A percentile compares a stretch with the other conserved stretches of the same genome.
Conservation (phyloP, 106 monocot species). For the Gastrodia elata region DNA sequence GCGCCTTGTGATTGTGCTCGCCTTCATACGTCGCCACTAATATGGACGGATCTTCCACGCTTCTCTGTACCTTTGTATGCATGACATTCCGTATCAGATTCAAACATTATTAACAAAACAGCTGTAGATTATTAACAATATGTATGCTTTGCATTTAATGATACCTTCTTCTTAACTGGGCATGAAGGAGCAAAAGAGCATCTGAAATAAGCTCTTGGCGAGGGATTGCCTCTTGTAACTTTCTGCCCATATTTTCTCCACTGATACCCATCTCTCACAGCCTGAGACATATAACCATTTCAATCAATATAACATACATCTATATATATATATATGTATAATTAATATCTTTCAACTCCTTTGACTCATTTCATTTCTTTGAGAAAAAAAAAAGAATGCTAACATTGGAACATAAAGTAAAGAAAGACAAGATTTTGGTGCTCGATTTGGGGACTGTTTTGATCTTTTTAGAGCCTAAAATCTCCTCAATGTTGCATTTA, state of each 20-base stretch:
- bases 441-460: too few species aligned
- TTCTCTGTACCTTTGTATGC: conserved; percentile 15
- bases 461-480: too few species aligned
- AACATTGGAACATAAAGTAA: not conserved
- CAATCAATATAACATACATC: not conserved
- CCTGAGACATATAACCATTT: conserved; percentile 1
- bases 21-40: conserved; percentile 24
- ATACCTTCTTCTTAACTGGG: conserved; percentile 23
- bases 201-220: conserved; percentile 20
- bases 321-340: too few species aligned
- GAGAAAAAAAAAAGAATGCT: too few species aligned
- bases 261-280: conserved; percentile 22
- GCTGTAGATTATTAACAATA: not conserved
- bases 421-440: not conserved
- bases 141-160: not conserved
- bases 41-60: conserved; percentile 13
- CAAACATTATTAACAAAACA: not conserved
- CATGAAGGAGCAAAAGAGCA: conserved; percentile 23
- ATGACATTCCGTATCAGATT: not conserved
- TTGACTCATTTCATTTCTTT: too few species aligned
- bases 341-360: not conserved
- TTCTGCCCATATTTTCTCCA: conserved; percentile 31
- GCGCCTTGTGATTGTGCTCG: conserved; percentile 15
- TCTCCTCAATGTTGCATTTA: too few species aligned
- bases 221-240: conserved; percentile 22